Evolutionary conservation across 169 alveolate genomes (phyloP).

Genomic region (Sarcocystis neurona): DNA sequence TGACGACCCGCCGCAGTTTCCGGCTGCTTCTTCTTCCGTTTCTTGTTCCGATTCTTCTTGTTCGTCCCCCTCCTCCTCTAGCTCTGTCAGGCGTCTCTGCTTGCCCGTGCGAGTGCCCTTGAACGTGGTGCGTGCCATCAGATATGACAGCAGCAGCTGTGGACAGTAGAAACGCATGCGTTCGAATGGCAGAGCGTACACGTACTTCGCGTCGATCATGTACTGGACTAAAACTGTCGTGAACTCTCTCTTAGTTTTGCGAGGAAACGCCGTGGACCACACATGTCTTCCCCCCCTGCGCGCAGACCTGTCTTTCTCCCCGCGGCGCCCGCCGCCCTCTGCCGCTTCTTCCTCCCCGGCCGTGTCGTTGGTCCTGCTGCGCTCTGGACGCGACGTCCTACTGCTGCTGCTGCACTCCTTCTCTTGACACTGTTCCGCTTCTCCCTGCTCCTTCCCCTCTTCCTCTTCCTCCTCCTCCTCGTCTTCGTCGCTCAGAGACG

Average conservation of each 20-base stretch:
- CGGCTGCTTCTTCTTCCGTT: too few species aligned
- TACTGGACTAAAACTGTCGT: too few species aligned
- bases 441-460: neutral
- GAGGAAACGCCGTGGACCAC: too few species aligned
- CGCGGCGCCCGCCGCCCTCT: neutral
- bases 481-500: neutral
- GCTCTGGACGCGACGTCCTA: neutral
- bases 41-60: too few species aligned
- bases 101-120: slow-evolving; percentile 6
- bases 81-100: neutral
- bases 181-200: slow-evolving; percentile 42
- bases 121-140: slow-evolving; percentile 52
- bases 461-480: neutral
- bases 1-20: too few species aligned
- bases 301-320: neutral
- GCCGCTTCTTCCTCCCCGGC: neutral
- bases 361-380: neutral
- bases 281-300: too few species aligned
- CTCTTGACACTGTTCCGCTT: neutral
- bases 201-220: slow-evolving; percentile 37
- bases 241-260: too few species aligned
- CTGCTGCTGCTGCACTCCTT: neutral
- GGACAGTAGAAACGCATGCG: slow-evolving; percentile 38
- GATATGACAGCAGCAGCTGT: slow-evolving; percentile 53
- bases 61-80: too few species aligned